Evolutionary conservation across 1,139 yeast species (phyloP), one percentile per base, ranked within the genome.

Genomic region (Kodamaea ohmeri): DNA sequence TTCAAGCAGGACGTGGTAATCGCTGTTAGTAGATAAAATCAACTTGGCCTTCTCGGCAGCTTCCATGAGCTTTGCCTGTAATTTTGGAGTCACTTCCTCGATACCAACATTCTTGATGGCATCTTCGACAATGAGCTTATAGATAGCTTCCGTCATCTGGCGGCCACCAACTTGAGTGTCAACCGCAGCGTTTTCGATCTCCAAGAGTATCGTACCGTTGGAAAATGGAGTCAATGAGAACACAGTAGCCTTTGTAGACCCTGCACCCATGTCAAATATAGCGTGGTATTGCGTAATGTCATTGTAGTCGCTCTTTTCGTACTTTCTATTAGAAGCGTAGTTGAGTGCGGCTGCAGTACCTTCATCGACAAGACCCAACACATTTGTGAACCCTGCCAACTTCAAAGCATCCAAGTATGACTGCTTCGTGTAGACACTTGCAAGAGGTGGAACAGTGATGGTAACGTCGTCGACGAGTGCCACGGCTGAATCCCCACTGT

Each of bases 221-320:
- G 55, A 63, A 44, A 71, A 71, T 22, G 76, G 76, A 26, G 66
- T 63, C 45, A 81, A 67, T 1, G 92, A 80, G 39, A 90, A 80
- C 22, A 92, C 64, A 0, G 97, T 84, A 3, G 96, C 95, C 40
- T 82, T 78, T 0, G 95, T 85, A 0, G 95, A 81, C 1, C 96
- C 95, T 2, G 96, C 94, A 36, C 99, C 99, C 75, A 85, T 77
- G 58, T 92, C 98, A 58, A 82, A 88, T 22, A 94, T 74, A 38
- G 89, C 58, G 53, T 85, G 87, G 52, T 82, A 76, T 50, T 81
- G 79, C 36, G 66, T 67, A 5, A 54, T 56, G 32, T 53, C 62
- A 37, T 70, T 65, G 42, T 53, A 61, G 27, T 65, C 67, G 2
- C 50, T 56, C 19, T 52, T 47, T 3, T 67, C 71, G 25, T 71